These are phyloP conservation scores for Pisolithus sp. DNA, from an alignment of 768 basidiomycete species.

Conservation along the genomic window DNA sequence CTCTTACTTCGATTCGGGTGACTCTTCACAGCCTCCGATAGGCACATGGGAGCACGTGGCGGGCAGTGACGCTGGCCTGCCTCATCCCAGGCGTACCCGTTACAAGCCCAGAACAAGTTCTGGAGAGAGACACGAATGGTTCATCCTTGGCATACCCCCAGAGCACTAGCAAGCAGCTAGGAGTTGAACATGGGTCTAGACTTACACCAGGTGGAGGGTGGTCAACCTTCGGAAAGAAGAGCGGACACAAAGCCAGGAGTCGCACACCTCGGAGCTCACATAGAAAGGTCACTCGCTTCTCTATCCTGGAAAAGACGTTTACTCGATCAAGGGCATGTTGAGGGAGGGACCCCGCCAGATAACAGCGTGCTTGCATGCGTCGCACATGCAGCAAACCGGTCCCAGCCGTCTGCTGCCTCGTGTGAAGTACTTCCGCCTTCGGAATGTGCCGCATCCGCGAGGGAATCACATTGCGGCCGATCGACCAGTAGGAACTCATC, in stretches of 20 bases:
- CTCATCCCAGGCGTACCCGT: constrained; percentile 3
- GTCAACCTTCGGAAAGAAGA: constrained; percentile 32
- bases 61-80: constrained; percentile 2
- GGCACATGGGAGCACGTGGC: constrained; percentile 18
- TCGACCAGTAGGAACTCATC: constrained; percentile 24
- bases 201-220: constrained; percentile 21
- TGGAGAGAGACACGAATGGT: constrained; percentile 1
- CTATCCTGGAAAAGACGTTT: constrained; percentile 14
- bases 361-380: background rate
- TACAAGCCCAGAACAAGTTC: background rate
- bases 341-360: constrained; percentile 8
- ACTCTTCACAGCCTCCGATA: constrained; percentile 19
- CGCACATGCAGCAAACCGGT: constrained; percentile 5
- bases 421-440: constrained; percentile 7
- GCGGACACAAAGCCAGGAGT: constrained; percentile 9
- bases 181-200: constrained; percentile 14
- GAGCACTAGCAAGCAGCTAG: constrained; percentile 4
- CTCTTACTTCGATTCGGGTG: constrained; percentile 18
- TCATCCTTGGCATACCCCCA: constrained; percentile 7
- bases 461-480: constrained; percentile 13
- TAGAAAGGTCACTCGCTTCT: constrained; percentile 12
- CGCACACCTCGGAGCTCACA: constrained; percentile 7
- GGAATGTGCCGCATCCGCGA: constrained; percentile 12
- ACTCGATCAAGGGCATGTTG: constrained; percentile 7
- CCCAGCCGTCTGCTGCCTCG: constrained; percentile 7